These are phyloP conservation scores for Saccharomycopsis fermentans DNA, from an alignment of 805 yeast genomes.

Conservation along the genomic window DNA sequence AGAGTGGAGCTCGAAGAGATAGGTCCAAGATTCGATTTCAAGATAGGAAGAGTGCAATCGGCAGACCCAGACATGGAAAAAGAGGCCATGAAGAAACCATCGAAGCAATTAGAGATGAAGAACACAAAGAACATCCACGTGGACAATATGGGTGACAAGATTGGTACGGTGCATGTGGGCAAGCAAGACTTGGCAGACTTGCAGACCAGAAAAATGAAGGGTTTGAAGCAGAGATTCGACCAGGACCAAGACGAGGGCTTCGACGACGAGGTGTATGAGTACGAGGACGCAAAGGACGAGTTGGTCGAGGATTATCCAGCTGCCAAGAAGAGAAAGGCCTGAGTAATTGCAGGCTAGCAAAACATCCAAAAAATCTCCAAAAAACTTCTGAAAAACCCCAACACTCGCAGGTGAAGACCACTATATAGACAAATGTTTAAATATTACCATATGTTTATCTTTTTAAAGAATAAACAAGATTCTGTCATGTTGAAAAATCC, in stretches of 20 bases:
- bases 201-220: slow-evolving; percentile 98
- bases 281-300: slow-evolving; percentile 27
- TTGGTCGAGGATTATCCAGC: slow-evolving; percentile 22
- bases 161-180: slow-evolving; percentile 94
- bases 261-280: slow-evolving; percentile 39
- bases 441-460: no score
- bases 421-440: no score
- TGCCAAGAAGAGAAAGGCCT: background rate
- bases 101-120: slow-evolving; percentile 66
- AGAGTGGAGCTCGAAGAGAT: slow-evolving; percentile 90
- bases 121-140: slow-evolving; percentile 81
- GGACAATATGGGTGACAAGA: slow-evolving; percentile 90
- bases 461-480: no score
- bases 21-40: slow-evolving; percentile 92
- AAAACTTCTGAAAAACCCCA: no score
- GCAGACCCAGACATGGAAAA: slow-evolving; percentile 84
- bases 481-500: background rate
- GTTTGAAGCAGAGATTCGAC: slow-evolving; percentile 79
- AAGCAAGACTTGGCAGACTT: slow-evolving; percentile 81
- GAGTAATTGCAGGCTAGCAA: no score
- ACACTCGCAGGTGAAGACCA: no score
- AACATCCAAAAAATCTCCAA: no score
- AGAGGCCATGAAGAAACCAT: slow-evolving; percentile 73
- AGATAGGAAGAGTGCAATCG: slow-evolving; percentile 73
- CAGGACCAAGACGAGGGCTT: slow-evolving; percentile 44